phyloP scores from a whole-genome alignment of 2,329 filamentous ascomycete genomes.

The Mycosphaerelloides madeirae region DNA sequence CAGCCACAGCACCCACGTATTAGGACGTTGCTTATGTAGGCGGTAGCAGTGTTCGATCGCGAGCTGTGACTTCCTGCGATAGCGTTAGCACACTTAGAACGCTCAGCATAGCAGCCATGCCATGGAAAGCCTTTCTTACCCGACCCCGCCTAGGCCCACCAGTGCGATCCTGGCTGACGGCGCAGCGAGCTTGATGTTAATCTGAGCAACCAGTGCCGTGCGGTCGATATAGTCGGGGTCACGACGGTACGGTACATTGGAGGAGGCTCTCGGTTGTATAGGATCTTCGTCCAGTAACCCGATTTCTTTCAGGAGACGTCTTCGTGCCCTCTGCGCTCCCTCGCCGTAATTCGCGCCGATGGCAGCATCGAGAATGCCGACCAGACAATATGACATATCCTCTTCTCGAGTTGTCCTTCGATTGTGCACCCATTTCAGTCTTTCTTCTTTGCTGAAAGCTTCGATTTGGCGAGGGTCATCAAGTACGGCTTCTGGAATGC shows the following conservation, averaged over 20 bases:
- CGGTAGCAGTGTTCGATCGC: slow-evolving; percentile 21
- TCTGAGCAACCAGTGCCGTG: background rate
- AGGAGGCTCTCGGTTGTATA: background rate
- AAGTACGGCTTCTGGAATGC: slow-evolving; percentile 9
- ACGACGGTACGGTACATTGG: no score
- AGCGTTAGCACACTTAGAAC: background rate
- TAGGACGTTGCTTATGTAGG: slow-evolving; percentile 7
- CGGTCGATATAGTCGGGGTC: background rate
- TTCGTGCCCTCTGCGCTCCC: background rate
- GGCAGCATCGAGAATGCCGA: slow-evolving; percentile 14
- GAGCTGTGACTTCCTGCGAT: slow-evolving; percentile 24
- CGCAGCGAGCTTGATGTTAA: background rate
- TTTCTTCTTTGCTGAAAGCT: slow-evolving; percentile 6
- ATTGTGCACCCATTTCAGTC: slow-evolving; percentile 9
- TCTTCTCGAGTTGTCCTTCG: slow-evolving; percentile 9
- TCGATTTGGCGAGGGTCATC: slow-evolving; percentile 5
- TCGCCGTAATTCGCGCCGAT: background rate
- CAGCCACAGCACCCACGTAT: slow-evolving; percentile 24
- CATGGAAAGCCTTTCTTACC: background rate
- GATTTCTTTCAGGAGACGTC: background rate
- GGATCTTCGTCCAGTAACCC: background rate
- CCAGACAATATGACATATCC: slow-evolving; percentile 15
- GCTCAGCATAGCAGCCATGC: no score
- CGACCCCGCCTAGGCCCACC: background rate
- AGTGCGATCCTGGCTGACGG: background rate